phyloP scores from a whole-genome alignment of 768 basidiomycete genomes.

The Termitomyces sp. region DNA sequence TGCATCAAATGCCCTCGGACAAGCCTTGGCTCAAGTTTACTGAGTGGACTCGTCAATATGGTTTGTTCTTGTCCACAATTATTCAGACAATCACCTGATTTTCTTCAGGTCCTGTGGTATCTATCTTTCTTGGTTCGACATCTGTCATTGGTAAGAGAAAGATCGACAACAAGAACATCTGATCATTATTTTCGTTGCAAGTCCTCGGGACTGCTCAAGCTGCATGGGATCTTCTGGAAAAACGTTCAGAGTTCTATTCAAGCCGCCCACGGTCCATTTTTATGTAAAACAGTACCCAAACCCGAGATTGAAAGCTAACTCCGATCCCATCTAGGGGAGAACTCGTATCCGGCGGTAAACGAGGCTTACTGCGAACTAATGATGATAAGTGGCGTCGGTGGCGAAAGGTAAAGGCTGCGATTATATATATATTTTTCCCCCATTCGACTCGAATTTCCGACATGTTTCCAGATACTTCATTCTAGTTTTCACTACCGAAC shows the following conservation, averaged over 20 bases:
- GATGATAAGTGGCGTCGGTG: conserved; percentile 46
- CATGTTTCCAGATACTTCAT: conserved; percentile 37
- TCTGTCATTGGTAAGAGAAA: conserved; percentile 36
- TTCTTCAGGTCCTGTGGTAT: conserved; percentile 36
- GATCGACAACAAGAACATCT: background rate
- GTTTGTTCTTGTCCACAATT: conserved; percentile 21
- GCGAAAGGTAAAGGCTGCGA: conserved; percentile 34
- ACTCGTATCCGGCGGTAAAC: conserved; percentile 44
- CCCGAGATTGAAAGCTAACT: background rate
- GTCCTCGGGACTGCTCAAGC: conserved; percentile 46
- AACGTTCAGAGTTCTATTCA: conserved; percentile 45
- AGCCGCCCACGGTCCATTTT: conserved; percentile 47
- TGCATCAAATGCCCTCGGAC: conserved; percentile 39
- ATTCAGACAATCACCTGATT: background rate
- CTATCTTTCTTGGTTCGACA: conserved; percentile 40
- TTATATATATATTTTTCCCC: background rate
- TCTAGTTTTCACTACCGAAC: conserved; percentile 40
- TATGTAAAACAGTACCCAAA: conserved; percentile 24
- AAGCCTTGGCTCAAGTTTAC: conserved; percentile 51
- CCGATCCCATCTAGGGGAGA: conserved; percentile 31
- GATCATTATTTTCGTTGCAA: conserved; percentile 10
- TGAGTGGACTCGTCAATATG: conserved; percentile 46
- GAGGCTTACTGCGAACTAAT: conserved; percentile 45
- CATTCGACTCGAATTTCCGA: no score
- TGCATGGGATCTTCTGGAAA: conserved; percentile 48